Evolutionary conservation across 345 rosid genomes (phyloP).

Genomic region (Citropsis articulata): DNA sequence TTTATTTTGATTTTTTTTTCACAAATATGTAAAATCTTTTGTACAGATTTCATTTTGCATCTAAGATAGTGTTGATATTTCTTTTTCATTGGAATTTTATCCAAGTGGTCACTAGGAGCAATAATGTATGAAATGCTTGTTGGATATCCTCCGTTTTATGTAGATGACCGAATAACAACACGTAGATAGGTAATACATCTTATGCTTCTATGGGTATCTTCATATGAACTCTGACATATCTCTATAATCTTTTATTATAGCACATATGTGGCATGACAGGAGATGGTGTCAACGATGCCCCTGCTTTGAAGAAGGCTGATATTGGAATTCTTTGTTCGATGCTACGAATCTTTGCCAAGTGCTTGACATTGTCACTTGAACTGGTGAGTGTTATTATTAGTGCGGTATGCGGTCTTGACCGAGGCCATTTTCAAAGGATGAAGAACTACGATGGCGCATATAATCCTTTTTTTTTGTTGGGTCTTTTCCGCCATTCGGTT

Average conservation of each 20-base stretch:
- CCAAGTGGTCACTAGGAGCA: slow-evolving; percentile 98
- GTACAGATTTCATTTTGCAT: slow-evolving; percentile 1
- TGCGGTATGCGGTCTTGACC: slow-evolving; percentile 88
- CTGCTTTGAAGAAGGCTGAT: slow-evolving; percentile 93
- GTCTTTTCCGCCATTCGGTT: not conserved
- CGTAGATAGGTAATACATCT: slow-evolving; percentile 72
- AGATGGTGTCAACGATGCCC: slow-evolving; percentile 94
- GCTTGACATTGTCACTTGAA: slow-evolving; percentile 92
- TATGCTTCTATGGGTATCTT: slow-evolving; percentile 13
- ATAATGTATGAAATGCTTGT: slow-evolving; percentile 97
- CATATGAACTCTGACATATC: slow-evolving; percentile 6
- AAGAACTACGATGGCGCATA: slow-evolving; percentile 64
- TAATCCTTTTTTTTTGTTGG: not conserved
- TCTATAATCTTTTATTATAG: slow-evolving; percentile 17
- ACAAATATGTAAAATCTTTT: not conserved
- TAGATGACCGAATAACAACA: slow-evolving; percentile 86
- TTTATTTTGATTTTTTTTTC: not conserved
- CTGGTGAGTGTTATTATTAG: slow-evolving; percentile 92
- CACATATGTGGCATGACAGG: slow-evolving; percentile 98
- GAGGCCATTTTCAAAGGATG: slow-evolving; percentile 96
- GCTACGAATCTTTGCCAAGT: slow-evolving; percentile 89
- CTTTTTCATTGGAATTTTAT: slow-evolving; percentile 19
- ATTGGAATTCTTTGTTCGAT: slow-evolving; percentile 87
- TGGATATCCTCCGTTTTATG: slow-evolving; percentile 95
- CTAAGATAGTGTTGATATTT: not conserved